Conservation (phyloP, 768 basidiomycete genomes). For the Pisolithus albus region DNA sequence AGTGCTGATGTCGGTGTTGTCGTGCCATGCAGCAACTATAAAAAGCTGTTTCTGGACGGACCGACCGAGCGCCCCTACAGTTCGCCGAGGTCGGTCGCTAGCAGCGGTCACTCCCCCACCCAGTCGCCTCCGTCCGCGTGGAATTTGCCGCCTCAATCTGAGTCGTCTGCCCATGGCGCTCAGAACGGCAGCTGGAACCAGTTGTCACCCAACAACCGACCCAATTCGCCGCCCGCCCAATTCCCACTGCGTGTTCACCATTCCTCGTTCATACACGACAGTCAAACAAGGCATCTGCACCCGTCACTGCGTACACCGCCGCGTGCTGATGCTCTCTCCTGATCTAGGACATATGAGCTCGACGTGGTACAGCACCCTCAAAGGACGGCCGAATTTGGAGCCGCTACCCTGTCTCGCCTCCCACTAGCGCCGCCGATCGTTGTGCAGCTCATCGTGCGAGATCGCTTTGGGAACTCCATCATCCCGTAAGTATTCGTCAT, state of each 20-base stretch:
- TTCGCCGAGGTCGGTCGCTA: slow-evolving; percentile 27
- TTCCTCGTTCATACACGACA: slow-evolving; percentile 50
- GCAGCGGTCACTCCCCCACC: slow-evolving; percentile 43
- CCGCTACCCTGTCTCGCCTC: slow-evolving; percentile 65
- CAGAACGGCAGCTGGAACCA: slow-evolving; percentile 25
- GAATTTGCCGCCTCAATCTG: slow-evolving; percentile 33
- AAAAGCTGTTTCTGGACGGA: slow-evolving; percentile 27
- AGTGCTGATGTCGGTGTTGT: slow-evolving; percentile 8
- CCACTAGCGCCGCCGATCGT: slow-evolving; percentile 82
- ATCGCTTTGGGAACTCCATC: slow-evolving; percentile 61
- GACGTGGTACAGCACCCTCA: slow-evolving; percentile 83
- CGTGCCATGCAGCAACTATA: slow-evolving; percentile 23
- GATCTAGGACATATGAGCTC: slow-evolving; percentile 62
- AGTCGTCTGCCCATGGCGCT: slow-evolving; percentile 21
- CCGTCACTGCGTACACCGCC: slow-evolving; percentile 7
- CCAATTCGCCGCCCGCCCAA: slow-evolving; percentile 32
- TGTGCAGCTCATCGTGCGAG: slow-evolving; percentile 69
- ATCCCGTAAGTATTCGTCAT: slow-evolving; percentile 59
- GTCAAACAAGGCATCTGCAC: slow-evolving; percentile 44
- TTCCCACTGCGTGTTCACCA: slow-evolving; percentile 46
- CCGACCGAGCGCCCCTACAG: slow-evolving; percentile 24
- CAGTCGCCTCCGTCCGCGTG: slow-evolving; percentile 39
- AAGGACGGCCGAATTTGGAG: slow-evolving; percentile 75
- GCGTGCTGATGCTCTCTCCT: slow-evolving; percentile 13
- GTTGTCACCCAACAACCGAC: slow-evolving; percentile 18